phyloP scores from a whole-genome alignment of 2,329 filamentous ascomycete genomes.

The Drechslerella coelobrocha region DNA sequence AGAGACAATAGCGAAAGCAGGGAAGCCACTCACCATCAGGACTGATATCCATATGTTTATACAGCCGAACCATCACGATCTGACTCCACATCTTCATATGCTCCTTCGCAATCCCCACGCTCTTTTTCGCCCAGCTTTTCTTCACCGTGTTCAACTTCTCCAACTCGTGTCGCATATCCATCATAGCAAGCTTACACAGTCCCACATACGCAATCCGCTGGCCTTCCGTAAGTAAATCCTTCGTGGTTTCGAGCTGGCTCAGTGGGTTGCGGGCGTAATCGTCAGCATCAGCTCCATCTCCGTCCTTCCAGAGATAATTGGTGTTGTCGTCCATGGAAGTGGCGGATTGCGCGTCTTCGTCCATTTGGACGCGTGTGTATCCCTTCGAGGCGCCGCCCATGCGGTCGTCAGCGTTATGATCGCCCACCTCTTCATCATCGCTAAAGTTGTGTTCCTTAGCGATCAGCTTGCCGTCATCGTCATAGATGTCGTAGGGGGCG shows the following conservation, averaged over 20 bases:
- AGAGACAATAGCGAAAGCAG: too few species aligned
- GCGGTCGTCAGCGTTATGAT: conserved; percentile 59
- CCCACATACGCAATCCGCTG: conserved; percentile 97
- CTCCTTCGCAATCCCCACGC: conserved; percentile 73
- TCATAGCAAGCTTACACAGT: conserved; percentile 79
- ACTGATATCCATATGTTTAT: conserved; percentile 95
- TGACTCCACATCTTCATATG: conserved; percentile 94
- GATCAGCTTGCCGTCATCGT: conserved; percentile 87
- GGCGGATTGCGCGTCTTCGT: conserved; percentile 90
- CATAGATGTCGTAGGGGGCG: conserved; percentile 91
- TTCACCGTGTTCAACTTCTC: conserved; percentile 69
- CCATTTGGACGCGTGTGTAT: conserved; percentile 91
- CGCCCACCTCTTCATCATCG: conserved; percentile 67
- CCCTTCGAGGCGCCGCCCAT: conserved; percentile 91
- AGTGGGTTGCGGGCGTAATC: conserved; percentile 73
- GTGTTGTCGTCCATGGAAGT: conserved; percentile 98
- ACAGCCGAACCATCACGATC: conserved; percentile 95
- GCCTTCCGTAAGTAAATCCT: conserved; percentile 90
- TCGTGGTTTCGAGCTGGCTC: conserved; percentile 92
- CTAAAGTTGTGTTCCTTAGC: conserved; percentile 77
- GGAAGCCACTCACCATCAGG: conserved; percentile 64
- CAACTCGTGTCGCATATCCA: conserved; percentile 74
- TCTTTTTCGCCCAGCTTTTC: conserved; percentile 69
- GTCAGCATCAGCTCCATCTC: conserved; percentile 70
- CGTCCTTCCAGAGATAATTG: conserved; percentile 89